Evolutionary conservation across 441 rosid species (phyloP).

Genomic region (Jatropha podagrica): DNA sequence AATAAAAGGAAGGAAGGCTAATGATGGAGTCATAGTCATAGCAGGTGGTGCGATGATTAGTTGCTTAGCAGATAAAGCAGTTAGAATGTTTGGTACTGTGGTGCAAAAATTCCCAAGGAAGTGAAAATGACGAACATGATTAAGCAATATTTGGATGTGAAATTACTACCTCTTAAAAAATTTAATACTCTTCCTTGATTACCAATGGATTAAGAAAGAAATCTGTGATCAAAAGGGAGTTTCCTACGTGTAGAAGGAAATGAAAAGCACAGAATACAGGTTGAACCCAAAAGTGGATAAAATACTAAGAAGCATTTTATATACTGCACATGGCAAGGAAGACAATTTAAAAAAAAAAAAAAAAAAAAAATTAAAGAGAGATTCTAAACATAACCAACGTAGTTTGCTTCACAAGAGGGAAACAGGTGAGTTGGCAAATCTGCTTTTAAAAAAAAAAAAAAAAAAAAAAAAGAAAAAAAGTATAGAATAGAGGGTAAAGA

Average conservation of each 20-base stretch:
- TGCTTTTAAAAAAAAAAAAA: slow-evolving; percentile 25
- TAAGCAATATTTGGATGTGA: not conserved
- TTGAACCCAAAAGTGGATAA: not conserved
- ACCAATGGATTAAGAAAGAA: too few relatives aligned
- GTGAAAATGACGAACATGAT: not conserved
- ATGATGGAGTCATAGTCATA: too few relatives aligned
- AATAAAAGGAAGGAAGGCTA: too few relatives aligned
- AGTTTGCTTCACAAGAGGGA: slow-evolving; percentile 39
- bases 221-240: too few relatives aligned
- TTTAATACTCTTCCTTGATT: too few relatives aligned
- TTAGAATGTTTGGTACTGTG: not conserved
- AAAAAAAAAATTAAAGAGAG: not conserved
- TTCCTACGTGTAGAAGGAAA: too few relatives aligned
- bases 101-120: not conserved
- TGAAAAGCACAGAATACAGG: not conserved
- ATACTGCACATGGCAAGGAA: not conserved
- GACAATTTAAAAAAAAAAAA: not conserved
- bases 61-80: not conserved
- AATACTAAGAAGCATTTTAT: too few relatives aligned
- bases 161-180: too few relatives aligned
- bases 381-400: slow-evolving; percentile 14
- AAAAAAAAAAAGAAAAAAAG: too few relatives aligned
- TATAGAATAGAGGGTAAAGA: slow-evolving; percentile 21
- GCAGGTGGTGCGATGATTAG: not conserved
- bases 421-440: slow-evolving; percentile 47